Percentiles rank a stretch among this genome's conserved stretches.
phyloP scores from a whole-genome alignment of 805 yeast species.

The Cyberlindnera saturnus region DNA sequence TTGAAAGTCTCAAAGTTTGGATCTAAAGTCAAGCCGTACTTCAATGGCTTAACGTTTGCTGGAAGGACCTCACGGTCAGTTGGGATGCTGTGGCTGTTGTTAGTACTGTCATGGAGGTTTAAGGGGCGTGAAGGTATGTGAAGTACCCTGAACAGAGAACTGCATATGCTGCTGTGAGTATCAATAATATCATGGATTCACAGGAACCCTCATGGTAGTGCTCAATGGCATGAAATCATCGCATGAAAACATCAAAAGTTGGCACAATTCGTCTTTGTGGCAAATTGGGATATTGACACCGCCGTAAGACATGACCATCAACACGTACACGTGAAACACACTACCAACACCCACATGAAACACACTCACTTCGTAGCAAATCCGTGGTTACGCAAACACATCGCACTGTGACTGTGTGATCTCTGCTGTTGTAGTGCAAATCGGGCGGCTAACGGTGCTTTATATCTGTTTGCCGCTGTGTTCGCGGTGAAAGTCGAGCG shows the following conservation, averaged over 20 bases:
- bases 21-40: conserved; percentile 63
- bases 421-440: background rate
- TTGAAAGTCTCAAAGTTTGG: conserved; percentile 56
- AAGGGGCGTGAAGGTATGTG: background rate
- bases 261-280: too few relatives aligned
- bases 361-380: conserved; percentile 16
- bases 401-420: conserved; percentile 6
- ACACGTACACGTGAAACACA: too few relatives aligned
- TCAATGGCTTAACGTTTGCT: conserved; percentile 59
- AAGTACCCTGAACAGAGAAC: background rate
- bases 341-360: background rate
- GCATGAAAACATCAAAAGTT: too few relatives aligned
- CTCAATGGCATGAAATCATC: background rate
- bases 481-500: too few relatives aligned
- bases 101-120: conserved; percentile 3
- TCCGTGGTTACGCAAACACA: conserved; percentile 13
- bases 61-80: conserved; percentile 46
- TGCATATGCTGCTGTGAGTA: background rate
- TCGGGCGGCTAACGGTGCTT: background rate
- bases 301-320: too few relatives aligned
- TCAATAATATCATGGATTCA: background rate
- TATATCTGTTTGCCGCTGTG: background rate
- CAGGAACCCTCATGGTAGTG: background rate
- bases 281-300: too few relatives aligned
- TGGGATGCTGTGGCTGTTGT: conserved; percentile 18